phyloP scores from a whole-genome alignment of 2,329 filamentous ascomycete species.

The Sphaerulina musiva region DNA sequence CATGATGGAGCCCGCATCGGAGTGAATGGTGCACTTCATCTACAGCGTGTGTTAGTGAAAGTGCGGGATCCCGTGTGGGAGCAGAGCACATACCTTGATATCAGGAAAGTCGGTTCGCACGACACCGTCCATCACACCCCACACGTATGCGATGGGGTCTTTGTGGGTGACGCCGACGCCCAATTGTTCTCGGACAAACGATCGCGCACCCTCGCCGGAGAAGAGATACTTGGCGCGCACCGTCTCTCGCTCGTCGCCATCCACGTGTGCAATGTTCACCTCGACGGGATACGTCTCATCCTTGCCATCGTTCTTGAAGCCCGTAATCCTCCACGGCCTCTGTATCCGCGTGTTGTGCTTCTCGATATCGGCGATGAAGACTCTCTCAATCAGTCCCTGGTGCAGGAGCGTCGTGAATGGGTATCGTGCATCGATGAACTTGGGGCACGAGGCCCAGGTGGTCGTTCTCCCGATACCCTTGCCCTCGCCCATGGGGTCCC shows the following conservation, averaged over 20 bases:
- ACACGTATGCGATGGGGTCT: conserved; percentile 58
- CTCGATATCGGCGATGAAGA: conserved; percentile 56
- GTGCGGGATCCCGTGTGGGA: not conserved
- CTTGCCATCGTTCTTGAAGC: conserved; percentile 54
- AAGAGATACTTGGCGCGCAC: conserved; percentile 57
- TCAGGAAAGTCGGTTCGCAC: conserved; percentile 58
- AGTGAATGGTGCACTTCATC: conserved; percentile 64
- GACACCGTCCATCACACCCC: conserved; percentile 62
- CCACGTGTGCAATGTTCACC: conserved; percentile 68
- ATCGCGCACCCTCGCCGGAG: conserved; percentile 56
- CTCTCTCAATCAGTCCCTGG: conserved; percentile 56
- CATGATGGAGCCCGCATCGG: conserved; percentile 58
- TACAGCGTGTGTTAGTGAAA: conserved; percentile 23
- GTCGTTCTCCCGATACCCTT: conserved; percentile 55
- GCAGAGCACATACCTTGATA: conserved; percentile 45
- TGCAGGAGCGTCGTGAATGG: conserved; percentile 58
- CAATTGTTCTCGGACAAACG: conserved; percentile 56
- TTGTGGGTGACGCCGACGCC: conserved; percentile 60
- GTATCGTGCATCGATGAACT: conserved; percentile 64
- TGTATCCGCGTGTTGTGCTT: conserved; percentile 53
- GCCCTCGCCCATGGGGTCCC: conserved; percentile 50
- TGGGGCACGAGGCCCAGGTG: conserved; percentile 80
- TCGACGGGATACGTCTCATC: conserved; percentile 70
- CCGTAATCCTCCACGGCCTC: conserved; percentile 56
- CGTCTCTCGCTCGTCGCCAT: conserved; percentile 63